These are phyloP conservation scores for Cladosporium oxysporum DNA, from an alignment of 2,329 filamentous ascomycete genomes.

Conservation along the genomic window DNA sequence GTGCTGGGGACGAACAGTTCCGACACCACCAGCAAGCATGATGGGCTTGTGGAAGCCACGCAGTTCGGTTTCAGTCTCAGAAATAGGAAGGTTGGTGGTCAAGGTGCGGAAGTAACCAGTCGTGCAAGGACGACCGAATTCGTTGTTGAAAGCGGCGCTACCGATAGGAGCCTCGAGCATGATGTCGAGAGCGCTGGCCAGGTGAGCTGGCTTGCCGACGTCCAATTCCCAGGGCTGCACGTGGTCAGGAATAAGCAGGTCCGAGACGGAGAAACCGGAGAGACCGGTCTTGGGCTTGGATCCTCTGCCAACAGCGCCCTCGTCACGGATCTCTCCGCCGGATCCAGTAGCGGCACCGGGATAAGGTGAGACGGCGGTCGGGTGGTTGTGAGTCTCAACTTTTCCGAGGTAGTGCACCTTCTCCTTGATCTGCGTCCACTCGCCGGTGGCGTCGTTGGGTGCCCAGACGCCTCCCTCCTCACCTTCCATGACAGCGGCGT, in stretches of 20 bases:
- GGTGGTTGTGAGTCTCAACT: slow-evolving; percentile 97
- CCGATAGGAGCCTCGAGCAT: slow-evolving; percentile 98
- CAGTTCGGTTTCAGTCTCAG: slow-evolving; percentile 66
- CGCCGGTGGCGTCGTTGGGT: slow-evolving; percentile 79
- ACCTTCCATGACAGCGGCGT: slow-evolving; percentile 87
- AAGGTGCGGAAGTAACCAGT: slow-evolving; percentile 91
- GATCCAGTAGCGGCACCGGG: slow-evolving; percentile 92
- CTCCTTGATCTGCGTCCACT: slow-evolving; percentile 87
- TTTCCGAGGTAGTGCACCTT: slow-evolving; percentile 85
- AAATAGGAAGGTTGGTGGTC: slow-evolving; percentile 66
- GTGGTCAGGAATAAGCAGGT: slow-evolving; percentile 83
- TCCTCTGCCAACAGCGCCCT: slow-evolving; percentile 89
- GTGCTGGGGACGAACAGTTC: slow-evolving; percentile 86
- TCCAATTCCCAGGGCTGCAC: slow-evolving; percentile 87
- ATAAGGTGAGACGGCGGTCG: slow-evolving; percentile 91
- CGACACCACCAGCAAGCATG: slow-evolving; percentile 95
- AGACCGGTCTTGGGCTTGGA: slow-evolving; percentile 92
- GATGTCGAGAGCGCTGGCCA: slow-evolving; percentile 91
- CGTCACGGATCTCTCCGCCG: slow-evolving; percentile 92
- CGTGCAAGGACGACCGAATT: slow-evolving; percentile 88
- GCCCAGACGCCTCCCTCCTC: slow-evolving; percentile 77
- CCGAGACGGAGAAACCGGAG: slow-evolving; percentile 91
- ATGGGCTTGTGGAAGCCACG: slow-evolving; percentile 97
- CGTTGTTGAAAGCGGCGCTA: slow-evolving; percentile 94
- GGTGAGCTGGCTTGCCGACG: slow-evolving; percentile 85